Conservation (phyloP, 495 filamentous ascomycete species). For the Filosporella fistucella region DNA sequence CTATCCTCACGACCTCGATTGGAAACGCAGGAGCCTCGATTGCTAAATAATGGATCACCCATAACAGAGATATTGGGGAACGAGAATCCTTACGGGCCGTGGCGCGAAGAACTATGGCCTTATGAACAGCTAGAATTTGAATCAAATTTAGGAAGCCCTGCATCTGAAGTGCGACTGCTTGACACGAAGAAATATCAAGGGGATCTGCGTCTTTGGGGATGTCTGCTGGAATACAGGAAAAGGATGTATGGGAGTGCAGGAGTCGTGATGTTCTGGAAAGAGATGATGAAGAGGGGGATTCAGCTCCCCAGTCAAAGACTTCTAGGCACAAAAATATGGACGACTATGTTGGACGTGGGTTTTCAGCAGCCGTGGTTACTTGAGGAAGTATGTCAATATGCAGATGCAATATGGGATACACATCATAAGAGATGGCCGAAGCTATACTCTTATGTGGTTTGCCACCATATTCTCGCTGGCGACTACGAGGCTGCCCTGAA, state of each 20-base stretch:
- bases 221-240: slow-evolving; percentile 56
- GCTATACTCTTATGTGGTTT: slow-evolving; percentile 47
- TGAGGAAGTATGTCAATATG: slow-evolving; percentile 48
- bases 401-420: slow-evolving; percentile 41
- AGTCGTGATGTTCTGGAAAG: slow-evolving; percentile 57
- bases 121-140: slow-evolving; percentile 36
- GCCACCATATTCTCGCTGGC: slow-evolving; percentile 32
- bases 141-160: slow-evolving; percentile 42
- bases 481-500: slow-evolving; percentile 25
- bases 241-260: slow-evolving; percentile 57
- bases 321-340: slow-evolving; percentile 53
- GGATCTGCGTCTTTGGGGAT: slow-evolving; percentile 61
- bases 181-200: slow-evolving; percentile 42
- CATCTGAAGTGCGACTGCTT: slow-evolving; percentile 43
- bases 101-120: slow-evolving; percentile 12
- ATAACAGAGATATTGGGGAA: too few species aligned
- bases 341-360: slow-evolving; percentile 45
- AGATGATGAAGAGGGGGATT: slow-evolving; percentile 43
- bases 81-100: slow-evolving; percentile 20
- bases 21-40: too few species aligned
- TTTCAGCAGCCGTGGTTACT: slow-evolving; percentile 42
- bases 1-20: too few species aligned
- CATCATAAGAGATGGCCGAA: slow-evolving; percentile 38
- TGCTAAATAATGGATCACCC: too few species aligned
- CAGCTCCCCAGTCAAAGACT: slow-evolving; percentile 43